These are phyloP conservation scores for Fusarium virguliforme DNA, from an alignment of 2,329 filamentous ascomycete genomes.

Conservation along the genomic window DNA sequence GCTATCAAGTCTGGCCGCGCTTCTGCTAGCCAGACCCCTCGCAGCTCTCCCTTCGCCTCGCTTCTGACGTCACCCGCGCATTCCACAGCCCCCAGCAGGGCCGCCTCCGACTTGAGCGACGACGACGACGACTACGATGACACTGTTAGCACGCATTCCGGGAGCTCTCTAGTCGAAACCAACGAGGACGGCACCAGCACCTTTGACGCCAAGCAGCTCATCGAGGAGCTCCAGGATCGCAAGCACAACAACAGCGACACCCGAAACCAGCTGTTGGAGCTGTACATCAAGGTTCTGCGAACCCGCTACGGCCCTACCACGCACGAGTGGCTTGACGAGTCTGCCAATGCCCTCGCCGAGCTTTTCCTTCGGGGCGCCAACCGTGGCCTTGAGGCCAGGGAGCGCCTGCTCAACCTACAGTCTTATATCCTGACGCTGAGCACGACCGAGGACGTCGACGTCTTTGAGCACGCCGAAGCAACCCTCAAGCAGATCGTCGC, in stretches of 20 bases:
- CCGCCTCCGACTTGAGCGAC: slow-evolving; percentile 73
- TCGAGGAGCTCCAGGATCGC: slow-evolving; percentile 79
- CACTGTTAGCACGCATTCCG: slow-evolving; percentile 61
- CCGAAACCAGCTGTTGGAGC: slow-evolving; percentile 67
- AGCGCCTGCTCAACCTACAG: slow-evolving; percentile 79
- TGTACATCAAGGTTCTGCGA: slow-evolving; percentile 69
- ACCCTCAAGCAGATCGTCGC: slow-evolving; percentile 57
- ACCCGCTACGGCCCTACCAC: slow-evolving; percentile 54
- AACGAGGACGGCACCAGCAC: slow-evolving; percentile 78
- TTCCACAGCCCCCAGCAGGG: slow-evolving; percentile 74
- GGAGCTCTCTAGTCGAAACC: slow-evolving; percentile 63
- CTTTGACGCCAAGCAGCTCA: slow-evolving; percentile 75
- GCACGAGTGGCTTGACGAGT: slow-evolving; percentile 69
- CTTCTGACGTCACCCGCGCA: slow-evolving; percentile 70
- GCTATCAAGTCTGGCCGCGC: slow-evolving; percentile 72
- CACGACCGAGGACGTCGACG: slow-evolving; percentile 72
- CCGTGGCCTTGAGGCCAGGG: slow-evolving; percentile 76
- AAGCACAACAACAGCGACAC: slow-evolving; percentile 84
- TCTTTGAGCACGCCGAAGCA: slow-evolving; percentile 53
- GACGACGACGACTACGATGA: slow-evolving; percentile 67
- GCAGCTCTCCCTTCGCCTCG: slow-evolving; percentile 72
- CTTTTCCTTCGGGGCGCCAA: slow-evolving; percentile 81
- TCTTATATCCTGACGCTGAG: slow-evolving; percentile 80
- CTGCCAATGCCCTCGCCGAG: slow-evolving; percentile 70
- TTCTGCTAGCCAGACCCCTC: slow-evolving; percentile 72